Conservation (phyloP, 225 moss, liverwort and hornwort genomes). For the Sphagnum contortum region DNA sequence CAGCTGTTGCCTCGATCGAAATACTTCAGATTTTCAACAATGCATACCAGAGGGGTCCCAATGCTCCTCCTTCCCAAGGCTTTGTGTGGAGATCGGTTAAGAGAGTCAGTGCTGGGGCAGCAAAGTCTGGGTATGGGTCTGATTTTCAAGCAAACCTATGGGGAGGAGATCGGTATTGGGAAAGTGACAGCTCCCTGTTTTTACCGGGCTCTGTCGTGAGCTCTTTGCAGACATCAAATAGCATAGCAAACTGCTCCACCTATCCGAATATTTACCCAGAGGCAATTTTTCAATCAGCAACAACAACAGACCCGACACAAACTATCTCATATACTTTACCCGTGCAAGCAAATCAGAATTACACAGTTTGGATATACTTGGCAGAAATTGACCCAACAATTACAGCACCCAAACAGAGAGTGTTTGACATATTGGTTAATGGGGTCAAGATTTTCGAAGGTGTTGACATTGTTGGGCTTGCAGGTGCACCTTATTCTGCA, state of each 20-base stretch:
- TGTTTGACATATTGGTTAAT: constrained; percentile 58
- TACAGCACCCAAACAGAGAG: constrained; percentile 30
- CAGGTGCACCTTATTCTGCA: constrained; percentile 43
- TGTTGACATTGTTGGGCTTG: constrained; percentile 56
- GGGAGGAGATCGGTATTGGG: constrained; percentile 98
- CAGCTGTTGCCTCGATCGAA: constrained; percentile 67
- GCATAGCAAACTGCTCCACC: constrained; percentile 38
- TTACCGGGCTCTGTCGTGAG: constrained; percentile 20
- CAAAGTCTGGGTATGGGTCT: constrained; percentile 57
- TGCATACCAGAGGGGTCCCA: constrained; percentile 69
- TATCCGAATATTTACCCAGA: constrained; percentile 84
- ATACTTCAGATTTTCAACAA: constrained; percentile 69
- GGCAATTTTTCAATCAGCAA: constrained; percentile 76
- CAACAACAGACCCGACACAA: constrained; percentile 36
- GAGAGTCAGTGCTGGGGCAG: constrained; percentile 72
- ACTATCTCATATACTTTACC: constrained; percentile 63
- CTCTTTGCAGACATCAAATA: constrained; percentile 17
- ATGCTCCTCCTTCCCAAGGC: constrained; percentile 26
- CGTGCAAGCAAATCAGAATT: constrained; percentile 54
- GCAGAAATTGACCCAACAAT: constrained; percentile 53
- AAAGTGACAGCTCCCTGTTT: constrained; percentile 49
- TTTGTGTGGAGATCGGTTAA: constrained; percentile 32
- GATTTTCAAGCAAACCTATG: constrained; percentile 62
- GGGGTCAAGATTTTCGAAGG: constrained; percentile 27
- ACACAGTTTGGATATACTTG: constrained; percentile 87